A percentile compares a stretch with the other conserved stretches of the same genome.
These are phyloP conservation scores for Ganoderma boninense DNA, from an alignment of 1,284 basidiomycete genomes.

Conservation along the genomic window DNA sequence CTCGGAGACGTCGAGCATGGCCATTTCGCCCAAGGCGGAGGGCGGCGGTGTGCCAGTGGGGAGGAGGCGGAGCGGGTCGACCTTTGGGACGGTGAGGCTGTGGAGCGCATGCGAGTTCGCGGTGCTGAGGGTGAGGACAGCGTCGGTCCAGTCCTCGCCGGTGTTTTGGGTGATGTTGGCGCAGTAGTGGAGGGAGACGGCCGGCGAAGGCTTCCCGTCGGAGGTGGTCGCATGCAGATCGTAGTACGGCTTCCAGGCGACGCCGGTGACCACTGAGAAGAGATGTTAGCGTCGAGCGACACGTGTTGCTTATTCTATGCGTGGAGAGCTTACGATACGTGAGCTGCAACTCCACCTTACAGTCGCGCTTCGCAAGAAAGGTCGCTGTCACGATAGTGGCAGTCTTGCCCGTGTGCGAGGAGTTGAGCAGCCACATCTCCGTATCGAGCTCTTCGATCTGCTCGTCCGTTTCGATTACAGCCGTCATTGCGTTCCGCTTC, in stretches of 20 bases:
- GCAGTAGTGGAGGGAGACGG: slow-evolving; percentile 61
- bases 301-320: no score
- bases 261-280: slow-evolving; percentile 53
- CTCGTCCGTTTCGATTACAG: slow-evolving; percentile 49
- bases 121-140: slow-evolving; percentile 19
- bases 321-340: slow-evolving; percentile 61
- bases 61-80: slow-evolving; percentile 1
- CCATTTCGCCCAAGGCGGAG: no score
- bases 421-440: slow-evolving; percentile 32
- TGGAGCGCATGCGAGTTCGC: slow-evolving; percentile 18
- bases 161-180: slow-evolving; percentile 62
- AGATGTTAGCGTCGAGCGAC: no score
- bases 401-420: slow-evolving; percentile 46
- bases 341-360: slow-evolving; percentile 52
- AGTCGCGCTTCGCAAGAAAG: slow-evolving; percentile 46
- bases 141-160: slow-evolving; percentile 68
- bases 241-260: slow-evolving; percentile 61
- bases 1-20: no score
- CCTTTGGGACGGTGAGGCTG: slow-evolving; percentile 14
- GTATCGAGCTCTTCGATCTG: slow-evolving; percentile 48
- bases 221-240: slow-evolving; percentile 62
- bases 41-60: no score
- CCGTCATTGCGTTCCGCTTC: slow-evolving; percentile 46
- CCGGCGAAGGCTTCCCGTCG: slow-evolving; percentile 51
- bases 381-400: slow-evolving; percentile 50